Base-by-base conservation (phyloP, 2,329 filamentous ascomycete genomes). In the Alternaria viburni region DNA sequence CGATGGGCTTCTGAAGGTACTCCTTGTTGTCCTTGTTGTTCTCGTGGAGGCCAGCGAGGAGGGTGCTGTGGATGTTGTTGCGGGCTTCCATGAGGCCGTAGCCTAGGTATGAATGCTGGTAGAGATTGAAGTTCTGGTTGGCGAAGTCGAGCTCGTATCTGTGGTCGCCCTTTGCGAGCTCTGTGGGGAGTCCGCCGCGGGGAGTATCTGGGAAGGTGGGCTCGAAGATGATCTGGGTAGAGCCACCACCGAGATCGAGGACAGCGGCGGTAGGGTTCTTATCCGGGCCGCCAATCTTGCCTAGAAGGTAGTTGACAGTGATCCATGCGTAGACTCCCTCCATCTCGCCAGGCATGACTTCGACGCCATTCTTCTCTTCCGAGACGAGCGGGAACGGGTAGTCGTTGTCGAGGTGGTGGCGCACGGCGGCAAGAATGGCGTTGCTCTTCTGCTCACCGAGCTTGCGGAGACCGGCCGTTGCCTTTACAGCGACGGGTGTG, bases 261-360 rank as follows among this genome's bases (percentile, higher is more conserved):
- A 97, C 89, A 54, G 96, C 96, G 44, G 96, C 96, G 2, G 96
- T 98, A 54, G 93, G 91, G 67, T 88, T 93, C 79, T 94, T 89
- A 78, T 97, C 95, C 2, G 93, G 92, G 11, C 92, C 92, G 63
- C 96, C 96, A 80, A 99, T 98, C 84, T 98, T 98, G 75, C 95
- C 95, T 23, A 99, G 89, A 44, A 99, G 90, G 82, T 99, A 99
- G 86, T 99, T 99, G 70, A 93, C 96, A 7, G 96, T 99, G 80
- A 99, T 97, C 96, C 96, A 99, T 57, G 96, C 96, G 78, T 97
- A 99, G 28, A 99, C 95, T 78, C 96, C 96, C 83, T 99, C 96
- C 76, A 97, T 92, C 54, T 92, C 93, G 66, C 96, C 96, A 74
- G 97, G 94, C 96, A 99, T 99, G 80, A 99, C 96, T 67, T 93